Evolutionary conservation across 1,284 basidiomycete species (phyloP).

Genomic region (Pseudozyma sp.): DNA sequence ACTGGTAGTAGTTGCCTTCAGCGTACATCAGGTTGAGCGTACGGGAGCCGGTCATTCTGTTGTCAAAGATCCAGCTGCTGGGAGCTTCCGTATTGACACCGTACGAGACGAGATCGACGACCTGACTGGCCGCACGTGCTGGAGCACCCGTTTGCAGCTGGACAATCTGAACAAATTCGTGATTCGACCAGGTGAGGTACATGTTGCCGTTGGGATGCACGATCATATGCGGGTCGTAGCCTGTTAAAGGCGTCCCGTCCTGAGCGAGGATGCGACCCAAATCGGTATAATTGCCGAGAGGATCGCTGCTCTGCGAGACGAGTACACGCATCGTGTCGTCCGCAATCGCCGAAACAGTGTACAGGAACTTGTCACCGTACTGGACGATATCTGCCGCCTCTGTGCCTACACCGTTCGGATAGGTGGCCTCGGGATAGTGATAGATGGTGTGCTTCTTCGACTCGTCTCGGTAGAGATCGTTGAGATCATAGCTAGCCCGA

Average conservation of each 20-base stretch:
- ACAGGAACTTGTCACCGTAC: conserved; percentile 27
- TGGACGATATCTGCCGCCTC: conserved; percentile 38
- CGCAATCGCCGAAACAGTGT: conserved; percentile 34
- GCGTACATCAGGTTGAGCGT: conserved; percentile 49
- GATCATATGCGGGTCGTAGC: conserved; percentile 46
- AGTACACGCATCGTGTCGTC: conserved; percentile 41
- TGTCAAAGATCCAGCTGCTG: conserved; percentile 35
- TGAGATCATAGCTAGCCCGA: conserved; percentile 34
- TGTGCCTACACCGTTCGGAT: conserved; percentile 41
- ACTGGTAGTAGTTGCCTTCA: conserved; percentile 41
- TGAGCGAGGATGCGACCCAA: conserved; percentile 26
- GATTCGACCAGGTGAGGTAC: conserved; percentile 45
- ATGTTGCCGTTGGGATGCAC: conserved; percentile 44
- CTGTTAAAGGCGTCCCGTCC: conserved; percentile 21
- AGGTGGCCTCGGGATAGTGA: conserved; percentile 22
- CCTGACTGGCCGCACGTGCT: conserved; percentile 14
- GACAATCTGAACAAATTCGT: conserved; percentile 42
- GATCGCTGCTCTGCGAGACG: conserved; percentile 27
- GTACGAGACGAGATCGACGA: conserved; percentile 34
- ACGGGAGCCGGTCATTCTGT: conserved; percentile 20
- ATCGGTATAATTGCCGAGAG: conserved; percentile 27
- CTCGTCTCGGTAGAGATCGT: conserved; percentile 41
- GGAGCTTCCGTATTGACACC: conserved; percentile 47
- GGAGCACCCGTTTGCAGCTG: conserved; percentile 34
- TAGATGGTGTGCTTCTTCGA: conserved; percentile 29